Evolutionary conservation across 73 alveolate species (phyloP).

Genomic region (Paramecium biaurelia): DNA sequence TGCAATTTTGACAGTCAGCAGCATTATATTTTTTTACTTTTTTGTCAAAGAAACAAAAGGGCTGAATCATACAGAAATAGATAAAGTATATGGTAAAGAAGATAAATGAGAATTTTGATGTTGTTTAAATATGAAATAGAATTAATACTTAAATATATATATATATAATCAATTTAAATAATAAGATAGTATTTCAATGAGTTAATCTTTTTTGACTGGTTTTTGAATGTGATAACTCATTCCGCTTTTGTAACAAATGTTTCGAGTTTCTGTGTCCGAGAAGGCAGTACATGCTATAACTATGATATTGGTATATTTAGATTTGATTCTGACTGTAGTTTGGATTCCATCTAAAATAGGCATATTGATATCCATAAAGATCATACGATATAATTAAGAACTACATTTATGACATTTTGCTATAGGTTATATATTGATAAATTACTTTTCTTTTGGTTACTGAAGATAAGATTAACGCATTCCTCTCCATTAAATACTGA

Average conservation of each 20-base stretch:
- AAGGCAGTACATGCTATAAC: conserved; percentile 48
- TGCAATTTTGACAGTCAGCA: neutral
- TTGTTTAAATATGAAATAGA: neutral
- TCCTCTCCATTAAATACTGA: conserved; percentile 43
- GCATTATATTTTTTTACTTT: neutral
- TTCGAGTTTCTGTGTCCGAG: conserved; percentile 18
- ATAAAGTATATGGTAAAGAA: neutral
- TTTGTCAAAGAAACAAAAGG: conserved; percentile 16
- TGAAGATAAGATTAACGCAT: neutral
- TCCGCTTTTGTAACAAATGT: neutral
- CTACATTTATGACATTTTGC: neutral
- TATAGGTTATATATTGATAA: neutral
- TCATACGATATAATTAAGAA: neutral
- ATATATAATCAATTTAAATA: neutral
- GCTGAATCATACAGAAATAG: neutral
- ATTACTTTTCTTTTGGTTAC: neutral
- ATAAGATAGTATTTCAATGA: conserved; percentile 14
- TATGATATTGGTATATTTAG: neutral
- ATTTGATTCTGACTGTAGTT: neutral
- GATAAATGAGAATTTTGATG: neutral
- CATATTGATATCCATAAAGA: conserved; percentile 48
- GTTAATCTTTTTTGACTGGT: conserved; percentile 37
- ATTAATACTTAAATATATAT: neutral
- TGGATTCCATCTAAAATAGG: conserved; percentile 38
- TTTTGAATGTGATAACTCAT: neutral